phyloP scores from a whole-genome alignment of 2,329 filamentous ascomycete species.

The Hymenoscyphus occultus region DNA sequence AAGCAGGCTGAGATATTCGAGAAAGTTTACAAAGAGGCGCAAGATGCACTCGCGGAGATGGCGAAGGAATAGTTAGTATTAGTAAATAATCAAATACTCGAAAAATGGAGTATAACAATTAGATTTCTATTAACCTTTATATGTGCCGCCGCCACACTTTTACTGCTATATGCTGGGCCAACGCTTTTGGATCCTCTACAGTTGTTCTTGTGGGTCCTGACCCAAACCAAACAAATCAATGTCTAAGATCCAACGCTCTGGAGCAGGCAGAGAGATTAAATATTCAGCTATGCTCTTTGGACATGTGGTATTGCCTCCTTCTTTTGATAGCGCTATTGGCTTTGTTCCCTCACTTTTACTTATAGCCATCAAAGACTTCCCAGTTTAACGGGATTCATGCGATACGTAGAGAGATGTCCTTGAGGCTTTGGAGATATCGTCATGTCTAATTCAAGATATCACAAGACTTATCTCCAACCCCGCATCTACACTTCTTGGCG shows the following conservation, averaged over 20 bases:
- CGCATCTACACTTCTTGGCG: neutral
- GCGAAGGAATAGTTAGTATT: no score
- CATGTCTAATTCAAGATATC: neutral
- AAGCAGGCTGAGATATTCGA: no score
- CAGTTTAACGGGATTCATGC: no score
- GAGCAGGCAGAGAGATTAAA: neutral
- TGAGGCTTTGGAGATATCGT: neutral
- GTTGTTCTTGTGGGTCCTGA: neutral
- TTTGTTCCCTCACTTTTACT: neutral
- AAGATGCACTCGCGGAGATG: no score
- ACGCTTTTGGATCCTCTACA: neutral
- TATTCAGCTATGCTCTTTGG: neutral
- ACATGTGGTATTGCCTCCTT: neutral
- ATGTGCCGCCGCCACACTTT: no score
- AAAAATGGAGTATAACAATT: no score
- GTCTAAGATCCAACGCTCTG: neutral
- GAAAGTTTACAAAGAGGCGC: no score
- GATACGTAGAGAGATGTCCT: neutral
- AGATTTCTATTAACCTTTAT: no score
- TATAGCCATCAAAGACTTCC: no score
- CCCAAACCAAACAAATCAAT: neutral
- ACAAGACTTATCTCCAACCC: neutral
- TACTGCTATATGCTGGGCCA: neutral
- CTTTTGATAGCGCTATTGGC: neutral
- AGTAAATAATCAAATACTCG: no score